These are phyloP conservation scores for Dictyostelium discoideum DNA, from an alignment of 78 protist species.

Conservation along the genomic window dicty_2.7 NC_007091.3:4742501-4743000, in stretches of 20 bases:
- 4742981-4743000: constrained; percentile 3
- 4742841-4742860: constrained; percentile 20
- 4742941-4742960: constrained; percentile 24
- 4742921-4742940: constrained; percentile 26
- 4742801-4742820: constrained; percentile 66
- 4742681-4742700: constrained; percentile 33
- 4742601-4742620: no score
- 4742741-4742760: constrained; percentile 53
- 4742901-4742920: not conserved
- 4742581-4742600: no score
- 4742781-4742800: constrained; percentile 43
- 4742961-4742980: constrained; percentile 13
- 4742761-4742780: constrained; percentile 44
- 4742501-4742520: constrained; percentile 36
- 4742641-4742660: no score
- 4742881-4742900: not conserved
- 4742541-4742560: no score
- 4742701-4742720: constrained; percentile 24
- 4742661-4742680: not conserved
- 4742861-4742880: not conserved
- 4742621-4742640: no score
- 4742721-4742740: constrained; percentile 46
- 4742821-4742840: constrained; percentile 38
- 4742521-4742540: not conserved
- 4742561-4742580: no score